These are phyloP conservation scores for Ceratobasidium sp. DNA, from an alignment of 1,284 basidiomycete genomes.

Conservation along the genomic window DNA sequence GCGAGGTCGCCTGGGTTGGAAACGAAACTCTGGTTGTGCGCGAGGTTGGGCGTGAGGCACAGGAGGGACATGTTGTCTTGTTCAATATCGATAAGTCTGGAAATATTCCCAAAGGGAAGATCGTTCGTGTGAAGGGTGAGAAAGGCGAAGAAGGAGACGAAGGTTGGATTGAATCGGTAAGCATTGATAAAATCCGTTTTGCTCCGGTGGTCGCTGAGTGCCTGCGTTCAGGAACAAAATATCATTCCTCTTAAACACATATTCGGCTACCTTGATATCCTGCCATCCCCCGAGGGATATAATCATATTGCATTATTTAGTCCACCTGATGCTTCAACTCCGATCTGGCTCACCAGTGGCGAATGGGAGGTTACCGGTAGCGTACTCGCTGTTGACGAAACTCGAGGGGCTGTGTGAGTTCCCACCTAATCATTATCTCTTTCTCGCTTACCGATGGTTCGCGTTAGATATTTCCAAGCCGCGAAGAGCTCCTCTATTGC, in stretches of 20 bases:
- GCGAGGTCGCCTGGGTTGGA: conserved; percentile 87
- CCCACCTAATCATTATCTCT: conserved; percentile 16
- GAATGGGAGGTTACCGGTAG: conserved; percentile 86
- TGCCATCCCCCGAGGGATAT: conserved; percentile 79
- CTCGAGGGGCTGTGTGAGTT: conserved; percentile 73
- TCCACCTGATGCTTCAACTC: conserved; percentile 69
- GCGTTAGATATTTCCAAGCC: conserved; percentile 81
- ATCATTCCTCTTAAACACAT: conserved; percentile 61
- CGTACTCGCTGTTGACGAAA: conserved; percentile 74
- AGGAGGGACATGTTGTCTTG: conserved; percentile 75
- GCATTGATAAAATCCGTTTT: conserved; percentile 46
- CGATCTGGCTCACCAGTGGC: conserved; percentile 84
- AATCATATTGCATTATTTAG: conserved; percentile 90
- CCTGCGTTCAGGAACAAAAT: conserved; percentile 59
- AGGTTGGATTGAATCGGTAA: conserved; percentile 88
- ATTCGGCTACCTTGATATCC: conserved; percentile 84
- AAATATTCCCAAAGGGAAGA: conserved; percentile 45
- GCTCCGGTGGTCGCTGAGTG: conserved; percentile 35
- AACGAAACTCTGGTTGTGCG: conserved; percentile 79
- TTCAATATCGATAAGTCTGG: conserved; percentile 59
- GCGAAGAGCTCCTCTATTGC: conserved; percentile 83
- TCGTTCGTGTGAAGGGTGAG: conserved; percentile 77
- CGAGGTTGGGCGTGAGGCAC: conserved; percentile 84
- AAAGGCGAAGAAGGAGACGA: conserved; percentile 84
- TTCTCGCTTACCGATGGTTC: neutral